Conservation (phyloP, 352 stramenopile species). For the Pythium apleroticum region DNA sequence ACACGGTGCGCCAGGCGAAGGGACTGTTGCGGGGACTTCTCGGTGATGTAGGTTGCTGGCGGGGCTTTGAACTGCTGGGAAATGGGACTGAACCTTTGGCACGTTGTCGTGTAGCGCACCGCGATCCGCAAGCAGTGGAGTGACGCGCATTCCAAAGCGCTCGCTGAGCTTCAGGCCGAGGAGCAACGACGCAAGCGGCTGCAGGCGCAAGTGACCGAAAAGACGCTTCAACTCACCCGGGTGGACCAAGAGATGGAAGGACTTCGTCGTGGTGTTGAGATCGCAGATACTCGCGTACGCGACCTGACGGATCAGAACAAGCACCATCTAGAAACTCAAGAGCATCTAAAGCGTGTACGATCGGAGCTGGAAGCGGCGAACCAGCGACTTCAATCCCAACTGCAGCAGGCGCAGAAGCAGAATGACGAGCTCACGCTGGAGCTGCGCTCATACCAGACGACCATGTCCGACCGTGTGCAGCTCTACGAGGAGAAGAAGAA, state of each 20-base stretch:
- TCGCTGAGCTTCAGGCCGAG: neutral
- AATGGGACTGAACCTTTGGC: neutral
- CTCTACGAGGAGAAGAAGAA: slow-evolving; percentile 70
- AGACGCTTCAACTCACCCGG: slow-evolving; percentile 15
- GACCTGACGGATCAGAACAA: slow-evolving; percentile 22
- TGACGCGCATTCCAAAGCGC: neutral
- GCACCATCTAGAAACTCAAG: slow-evolving; percentile 37
- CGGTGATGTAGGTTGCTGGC: slow-evolving; percentile 27
- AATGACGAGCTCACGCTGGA: slow-evolving; percentile 63
- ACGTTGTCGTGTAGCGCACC: neutral
- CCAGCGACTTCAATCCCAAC: slow-evolving; percentile 46
- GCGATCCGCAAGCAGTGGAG: neutral
- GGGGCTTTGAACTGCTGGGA: neutral
- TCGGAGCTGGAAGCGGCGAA: slow-evolving; percentile 30
- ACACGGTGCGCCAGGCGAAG: slow-evolving; percentile 61
- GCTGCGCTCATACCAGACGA: slow-evolving; percentile 50
- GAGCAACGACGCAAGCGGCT: slow-evolving; percentile 8
- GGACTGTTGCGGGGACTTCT: slow-evolving; percentile 35
- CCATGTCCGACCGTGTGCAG: slow-evolving; percentile 45
- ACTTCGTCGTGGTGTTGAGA: slow-evolving; percentile 24
- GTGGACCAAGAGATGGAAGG: slow-evolving; percentile 38
- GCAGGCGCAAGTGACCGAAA: slow-evolving; percentile 12
- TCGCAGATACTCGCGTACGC: slow-evolving; percentile 6
- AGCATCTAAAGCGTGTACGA: slow-evolving; percentile 23
- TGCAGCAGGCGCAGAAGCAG: slow-evolving; percentile 50